Percentiles rank a stretch among this genome's conserved stretches.
phyloP scores from a whole-genome alignment of 306 rosid genomes.

The Elaeagnus macrophylla region DNA sequence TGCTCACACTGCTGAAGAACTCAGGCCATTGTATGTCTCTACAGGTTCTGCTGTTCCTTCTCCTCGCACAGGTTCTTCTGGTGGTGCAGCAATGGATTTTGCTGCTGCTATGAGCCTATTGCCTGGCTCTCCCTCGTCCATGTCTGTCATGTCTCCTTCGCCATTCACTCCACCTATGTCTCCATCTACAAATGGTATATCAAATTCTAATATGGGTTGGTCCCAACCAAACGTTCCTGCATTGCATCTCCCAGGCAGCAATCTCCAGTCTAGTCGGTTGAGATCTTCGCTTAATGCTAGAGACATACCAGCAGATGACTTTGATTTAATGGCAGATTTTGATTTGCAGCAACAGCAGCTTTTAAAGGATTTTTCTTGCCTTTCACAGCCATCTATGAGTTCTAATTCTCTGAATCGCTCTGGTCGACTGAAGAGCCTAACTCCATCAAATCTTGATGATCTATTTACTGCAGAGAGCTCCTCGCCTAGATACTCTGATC shows the following conservation, averaged over 20 bases:
- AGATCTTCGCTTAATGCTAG: slow-evolving; percentile 82
- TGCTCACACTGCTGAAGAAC: slow-evolving; percentile 84
- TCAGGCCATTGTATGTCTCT: slow-evolving; percentile 76
- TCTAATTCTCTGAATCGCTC: slow-evolving; percentile 57
- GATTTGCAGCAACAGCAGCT: slow-evolving; percentile 79
- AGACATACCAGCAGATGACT: slow-evolving; percentile 61
- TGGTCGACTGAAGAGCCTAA: slow-evolving; percentile 62
- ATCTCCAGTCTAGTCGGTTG: slow-evolving; percentile 79
- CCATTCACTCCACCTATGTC: slow-evolving; percentile 89
- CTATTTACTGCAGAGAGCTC: slow-evolving; percentile 79
- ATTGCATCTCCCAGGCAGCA: slow-evolving; percentile 83
- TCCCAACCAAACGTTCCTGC: slow-evolving; percentile 91
- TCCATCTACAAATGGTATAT: slow-evolving; percentile 75
- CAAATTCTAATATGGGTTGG: slow-evolving; percentile 63
- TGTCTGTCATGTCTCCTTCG: slow-evolving; percentile 78
- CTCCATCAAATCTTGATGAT: slow-evolving; percentile 85
- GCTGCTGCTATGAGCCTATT: slow-evolving; percentile 81
- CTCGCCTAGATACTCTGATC: slow-evolving; percentile 78
- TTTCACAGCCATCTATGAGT: slow-evolving; percentile 55
- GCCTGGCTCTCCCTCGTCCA: slow-evolving; percentile 83
- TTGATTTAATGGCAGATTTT: slow-evolving; percentile 54
- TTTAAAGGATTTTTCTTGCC: slow-evolving; percentile 54
- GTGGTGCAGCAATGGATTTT: slow-evolving; percentile 70
- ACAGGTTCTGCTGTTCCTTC: slow-evolving; percentile 94
- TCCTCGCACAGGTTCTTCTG: slow-evolving; percentile 72